Evolutionary conservation across 2,329 filamentous ascomycete genomes (phyloP).

Genomic region (Arachnomyces sp.): DNA sequence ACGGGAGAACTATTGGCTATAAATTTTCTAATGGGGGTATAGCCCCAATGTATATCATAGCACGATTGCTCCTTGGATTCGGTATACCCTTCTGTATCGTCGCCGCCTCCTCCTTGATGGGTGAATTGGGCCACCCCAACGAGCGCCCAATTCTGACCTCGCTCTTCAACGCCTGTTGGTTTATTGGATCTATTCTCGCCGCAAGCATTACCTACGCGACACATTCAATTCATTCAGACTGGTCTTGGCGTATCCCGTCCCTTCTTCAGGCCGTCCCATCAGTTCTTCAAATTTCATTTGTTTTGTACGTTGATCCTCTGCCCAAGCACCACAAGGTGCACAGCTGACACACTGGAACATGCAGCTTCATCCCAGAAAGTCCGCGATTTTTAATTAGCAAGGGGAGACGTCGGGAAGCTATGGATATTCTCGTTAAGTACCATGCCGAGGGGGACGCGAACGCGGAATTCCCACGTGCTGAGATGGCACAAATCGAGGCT

Average conservation of each 20-base stretch:
- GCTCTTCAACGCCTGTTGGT: constrained; percentile 43
- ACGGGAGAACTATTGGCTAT: constrained; percentile 13
- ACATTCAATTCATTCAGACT: constrained; percentile 33
- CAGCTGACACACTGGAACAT: background rate
- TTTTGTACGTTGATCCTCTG: constrained; percentile 45
- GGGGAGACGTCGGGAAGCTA: constrained; percentile 18
- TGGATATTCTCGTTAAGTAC: constrained; percentile 25
- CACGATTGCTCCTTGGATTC: constrained; percentile 48
- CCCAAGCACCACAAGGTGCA: no score
- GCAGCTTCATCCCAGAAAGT: constrained; percentile 10
- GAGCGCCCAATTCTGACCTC: constrained; percentile 42
- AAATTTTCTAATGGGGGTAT: background rate
- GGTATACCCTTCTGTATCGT: constrained; percentile 51
- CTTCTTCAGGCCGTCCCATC: constrained; percentile 56
- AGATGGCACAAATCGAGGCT: constrained; percentile 50
- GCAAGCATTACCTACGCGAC: constrained; percentile 38
- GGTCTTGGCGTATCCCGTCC: constrained; percentile 52
- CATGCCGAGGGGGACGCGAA: constrained; percentile 43
- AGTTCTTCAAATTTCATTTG: constrained; percentile 41
- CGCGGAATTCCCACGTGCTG: constrained; percentile 46
- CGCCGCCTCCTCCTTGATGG: constrained; percentile 47
- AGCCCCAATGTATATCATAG: constrained; percentile 50
- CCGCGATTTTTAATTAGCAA: constrained; percentile 17
- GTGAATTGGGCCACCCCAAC: constrained; percentile 42
- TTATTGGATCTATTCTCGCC: constrained; percentile 39